Base-by-base conservation (phyloP, 2,329 filamentous ascomycete genomes). In the Ustulina deusta region DNA sequence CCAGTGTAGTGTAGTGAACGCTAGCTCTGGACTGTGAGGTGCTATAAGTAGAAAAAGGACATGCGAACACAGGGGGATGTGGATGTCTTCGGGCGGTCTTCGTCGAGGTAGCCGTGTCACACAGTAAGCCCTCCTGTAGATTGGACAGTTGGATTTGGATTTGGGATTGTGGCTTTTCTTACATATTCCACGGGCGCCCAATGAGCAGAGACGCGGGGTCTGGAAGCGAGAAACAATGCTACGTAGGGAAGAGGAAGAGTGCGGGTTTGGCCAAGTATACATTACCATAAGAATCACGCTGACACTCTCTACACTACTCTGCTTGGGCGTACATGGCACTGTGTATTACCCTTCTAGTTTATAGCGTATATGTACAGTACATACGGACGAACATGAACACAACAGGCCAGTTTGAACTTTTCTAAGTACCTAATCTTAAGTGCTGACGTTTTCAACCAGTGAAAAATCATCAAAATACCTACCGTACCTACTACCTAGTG, bases 31-130 rank as follows among this genome's bases (percentile, higher is more conserved):
- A 27, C 27, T 63, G 25, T 27, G 7, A 40, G 15, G 29, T 63
- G 48, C 63, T 36, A n/a, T n/a, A n/a, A n/a, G n/a, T n/a, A 46
- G 59, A 69, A 69, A 69, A 66, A 69, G 66, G 29, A 62, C 46
- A 46, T 61, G 54, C 56, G 27, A 20, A 65, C 54, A 27, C 52
- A 54, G 42, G 61, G 55, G 29, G 0, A 38, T n/a, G n/a, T n/a
- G 22, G 13, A 20, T 48, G 40, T n/a, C 27, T 36, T 55, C 7
- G 48, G 42, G 38, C 17, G 34, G 42, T 52, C 15, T 32, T 4
- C 27, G 27, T 27, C 34, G 17, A 32, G 22, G 55, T 52, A n/a
- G n/a, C n/a, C n/a, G 52, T 58, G 52, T 62, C 58, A 51, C 63
- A 54, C 63, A 54, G 49, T 61, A 15, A 4, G 7, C 27, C 29